Base-by-base conservation (phyloP, 73 alveolate genomes). In the Tetrahymena borealis region DNA sequence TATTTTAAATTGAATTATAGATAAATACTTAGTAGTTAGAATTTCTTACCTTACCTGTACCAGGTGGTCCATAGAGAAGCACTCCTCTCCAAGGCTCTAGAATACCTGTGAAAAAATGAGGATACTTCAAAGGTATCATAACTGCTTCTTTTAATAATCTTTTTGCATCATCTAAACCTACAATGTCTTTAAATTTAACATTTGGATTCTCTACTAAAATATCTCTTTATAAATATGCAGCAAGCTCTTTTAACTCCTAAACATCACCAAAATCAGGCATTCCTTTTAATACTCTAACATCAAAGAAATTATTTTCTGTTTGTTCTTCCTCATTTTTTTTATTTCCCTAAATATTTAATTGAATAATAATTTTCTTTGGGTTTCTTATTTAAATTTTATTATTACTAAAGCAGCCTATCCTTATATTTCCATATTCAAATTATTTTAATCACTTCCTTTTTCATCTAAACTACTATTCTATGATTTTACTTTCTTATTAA, bases 1-100 rank as follows among this genome's bases (percentile, higher is more conserved):
- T 24, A 20, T n/a, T n/a, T 1, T 60, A 7, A 60, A 7, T 60
- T n/a, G n/a, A 15, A 42, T 60, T 10, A n/a, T n/a, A 60, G 37
- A 60, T 60, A 18, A 60, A 60, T 0, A 24, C 35, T 20, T 28
- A 24, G 28, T 60, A 7, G 11, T 7, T 24, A 60, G n/a, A 60
- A 3, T n/a, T 60, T 60, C 85, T 60, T 60, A 60, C 85, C 35
- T 99, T 99, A 39, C 99, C 99, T 42, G 99, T 99, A 4, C 99
- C 99, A 1, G 99, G 99, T 18, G 99, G 99, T 20, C 99, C 99
- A 94, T 98, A 99, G 77, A 99, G 96, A 40, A 98, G 95, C 12
- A 99, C 98, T 11, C 99, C 99, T 92, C 98, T 97, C 99, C 99
- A 99, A 35, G 99, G 99, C 77, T 98, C 99, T 40, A 98, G 93